These are phyloP conservation scores for Kernera saxatilis DNA, from an alignment of 345 rosid species.

Conservation along the genomic window DNA sequence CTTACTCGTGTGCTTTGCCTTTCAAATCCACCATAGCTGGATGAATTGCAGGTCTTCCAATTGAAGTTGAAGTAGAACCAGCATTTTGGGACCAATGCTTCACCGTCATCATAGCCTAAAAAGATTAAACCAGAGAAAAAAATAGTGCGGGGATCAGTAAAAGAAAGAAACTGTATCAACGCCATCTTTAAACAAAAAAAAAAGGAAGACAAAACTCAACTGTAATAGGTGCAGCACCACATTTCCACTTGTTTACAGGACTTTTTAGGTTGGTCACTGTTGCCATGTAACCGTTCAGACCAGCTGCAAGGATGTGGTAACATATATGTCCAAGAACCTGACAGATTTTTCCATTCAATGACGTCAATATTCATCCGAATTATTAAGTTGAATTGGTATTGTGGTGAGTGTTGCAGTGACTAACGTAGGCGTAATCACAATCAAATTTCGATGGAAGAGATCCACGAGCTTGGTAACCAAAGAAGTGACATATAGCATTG, in stretches of 20 bases:
- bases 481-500: conserved; percentile 97
- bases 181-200: neutral
- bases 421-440: conserved; percentile 94
- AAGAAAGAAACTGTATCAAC: neutral
- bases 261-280: conserved; percentile 85
- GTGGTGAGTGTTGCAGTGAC: conserved; percentile 20
- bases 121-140: neutral
- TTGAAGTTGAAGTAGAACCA: conserved; percentile 51
- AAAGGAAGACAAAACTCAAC: conserved; percentile 42
- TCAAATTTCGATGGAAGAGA: conserved; percentile 96
- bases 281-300: conserved; percentile 96
- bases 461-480: conserved; percentile 99
- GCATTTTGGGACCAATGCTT: conserved; percentile 87
- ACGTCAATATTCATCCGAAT: neutral
- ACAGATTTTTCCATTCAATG: neutral
- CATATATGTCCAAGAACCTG: conserved; percentile 93
- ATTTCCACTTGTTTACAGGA: conserved; percentile 91
- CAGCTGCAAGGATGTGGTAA: conserved; percentile 92
- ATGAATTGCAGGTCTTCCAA: conserved; percentile 92
- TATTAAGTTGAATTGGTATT: neutral
- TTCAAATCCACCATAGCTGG: conserved; percentile 94
- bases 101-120: conserved; percentile 91
- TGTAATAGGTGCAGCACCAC: conserved; percentile 94
- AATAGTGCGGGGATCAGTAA: neutral
- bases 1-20: conserved; percentile 97